Conservation (phyloP, 306 rosid species). For the Cucumis cinereus region DNA sequence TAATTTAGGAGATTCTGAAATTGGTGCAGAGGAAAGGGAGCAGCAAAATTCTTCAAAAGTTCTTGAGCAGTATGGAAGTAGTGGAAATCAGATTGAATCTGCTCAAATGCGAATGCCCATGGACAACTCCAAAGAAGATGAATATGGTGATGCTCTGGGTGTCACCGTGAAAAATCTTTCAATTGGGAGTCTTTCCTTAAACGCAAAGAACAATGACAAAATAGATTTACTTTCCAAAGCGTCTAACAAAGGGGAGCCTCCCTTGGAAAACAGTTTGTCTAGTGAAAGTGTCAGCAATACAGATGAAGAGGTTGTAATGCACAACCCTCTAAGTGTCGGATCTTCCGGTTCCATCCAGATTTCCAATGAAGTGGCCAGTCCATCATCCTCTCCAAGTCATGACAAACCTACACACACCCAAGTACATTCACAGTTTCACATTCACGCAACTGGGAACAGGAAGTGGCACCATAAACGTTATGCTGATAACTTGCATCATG, state of each 20-base stretch:
- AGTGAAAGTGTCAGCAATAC: conserved; percentile 17
- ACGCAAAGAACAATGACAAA: conserved; percentile 17
- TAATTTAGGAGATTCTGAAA: conserved; percentile 26
- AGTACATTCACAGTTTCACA: conserved; percentile 22
- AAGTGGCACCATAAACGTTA: conserved; percentile 30
- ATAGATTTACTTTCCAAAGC: conserved; percentile 17
- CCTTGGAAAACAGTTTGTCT: conserved; percentile 28
- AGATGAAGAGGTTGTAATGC: conserved; percentile 16
- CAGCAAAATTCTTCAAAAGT: conserved; percentile 18
- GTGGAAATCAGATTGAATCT: conserved; percentile 21
- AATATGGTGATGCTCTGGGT: conserved; percentile 24
- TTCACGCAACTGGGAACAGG: conserved; percentile 24
- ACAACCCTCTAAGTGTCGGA: conserved; percentile 24
- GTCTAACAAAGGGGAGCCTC: conserved; percentile 18
- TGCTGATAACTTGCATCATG: conserved; percentile 33
- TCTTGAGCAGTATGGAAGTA: conserved; percentile 24
- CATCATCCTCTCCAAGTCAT: conserved; percentile 23
- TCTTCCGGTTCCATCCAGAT: conserved; percentile 29
- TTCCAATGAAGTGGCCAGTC: conserved; percentile 23
- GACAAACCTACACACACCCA: conserved; percentile 18
- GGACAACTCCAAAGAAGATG: conserved; percentile 28
- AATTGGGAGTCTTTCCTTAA: conserved; percentile 23
- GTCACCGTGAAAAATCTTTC: conserved; percentile 31
- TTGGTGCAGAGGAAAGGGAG: conserved; percentile 16
- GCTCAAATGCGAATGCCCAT: conserved; percentile 13